Percentiles rank a stretch among this genome's conserved stretches.
Evolutionary conservation across 2,329 filamentous ascomycete species (phyloP).

Genomic region (Grosmannia penicillata): DNA sequence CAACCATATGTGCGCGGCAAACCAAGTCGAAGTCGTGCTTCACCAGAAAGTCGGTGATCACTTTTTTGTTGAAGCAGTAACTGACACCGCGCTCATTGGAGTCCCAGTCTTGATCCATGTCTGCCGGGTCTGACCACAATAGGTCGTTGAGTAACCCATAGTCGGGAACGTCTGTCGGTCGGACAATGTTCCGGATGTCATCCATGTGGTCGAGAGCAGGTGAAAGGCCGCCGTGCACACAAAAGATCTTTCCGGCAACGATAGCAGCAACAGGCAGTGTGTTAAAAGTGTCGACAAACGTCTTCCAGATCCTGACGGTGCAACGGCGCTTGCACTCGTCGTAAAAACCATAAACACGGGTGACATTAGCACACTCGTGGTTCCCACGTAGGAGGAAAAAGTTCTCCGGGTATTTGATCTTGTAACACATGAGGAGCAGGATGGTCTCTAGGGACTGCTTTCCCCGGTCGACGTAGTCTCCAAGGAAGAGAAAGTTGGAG

Average conservation of each 20-base stretch:
- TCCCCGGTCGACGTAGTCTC: conserved; percentile 91
- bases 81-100: conserved; percentile 93
- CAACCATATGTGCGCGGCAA: conserved; percentile 96
- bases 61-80: conserved; percentile 96
- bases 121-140: conserved; percentile 92
- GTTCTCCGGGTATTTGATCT: conserved; percentile 93
- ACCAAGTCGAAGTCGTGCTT: conserved; percentile 95
- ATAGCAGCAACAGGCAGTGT: conserved; percentile 91
- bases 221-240: conserved; percentile 87
- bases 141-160: conserved; percentile 92
- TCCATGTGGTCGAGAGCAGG: conserved; percentile 94
- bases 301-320: conserved; percentile 98
- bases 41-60: conserved; percentile 90
- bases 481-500: conserved; percentile 85
- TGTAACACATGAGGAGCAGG: conserved; percentile 83
- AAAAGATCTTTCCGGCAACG: conserved; percentile 94
- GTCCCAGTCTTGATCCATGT: conserved; percentile 98
- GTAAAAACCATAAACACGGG: conserved; percentile 92
- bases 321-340: conserved; percentile 94
- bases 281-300: conserved; percentile 94
- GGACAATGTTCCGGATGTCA: conserved; percentile 88
- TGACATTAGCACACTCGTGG: conserved; percentile 94
- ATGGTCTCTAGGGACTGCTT: conserved; percentile 96
- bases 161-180: conserved; percentile 92
- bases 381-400: conserved; percentile 92